A percentile compares a stretch with the other conserved stretches of the same genome.
Evolutionary conservation across 257 asterid species (phyloP).

Genomic region (Solanum medicagineum): DNA sequence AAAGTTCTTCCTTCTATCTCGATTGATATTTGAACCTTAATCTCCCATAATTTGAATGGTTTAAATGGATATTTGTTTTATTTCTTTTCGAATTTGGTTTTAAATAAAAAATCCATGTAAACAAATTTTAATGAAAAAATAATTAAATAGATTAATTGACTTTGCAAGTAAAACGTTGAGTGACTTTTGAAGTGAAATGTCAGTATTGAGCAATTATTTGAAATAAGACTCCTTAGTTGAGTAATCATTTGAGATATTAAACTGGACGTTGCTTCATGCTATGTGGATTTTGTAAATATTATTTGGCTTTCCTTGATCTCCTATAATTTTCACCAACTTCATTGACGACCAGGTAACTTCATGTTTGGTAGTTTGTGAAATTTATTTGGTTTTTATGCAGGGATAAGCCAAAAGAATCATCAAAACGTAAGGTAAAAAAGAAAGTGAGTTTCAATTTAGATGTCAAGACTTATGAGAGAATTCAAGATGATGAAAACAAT

Average conservation of each 20-base stretch:
- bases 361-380: neutral
- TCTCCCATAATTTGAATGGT: no score
- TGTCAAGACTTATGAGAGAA: slow-evolving; percentile 54
- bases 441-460: slow-evolving; percentile 67
- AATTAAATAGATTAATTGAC: no score
- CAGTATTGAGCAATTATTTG: no score
- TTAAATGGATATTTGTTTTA: no score
- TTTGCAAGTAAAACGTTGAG: no score
- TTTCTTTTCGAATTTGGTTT: no score
- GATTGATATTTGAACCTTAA: neutral
- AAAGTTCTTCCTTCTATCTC: neutral
- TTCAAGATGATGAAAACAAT: slow-evolving; percentile 24
- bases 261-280: neutral
- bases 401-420: slow-evolving; percentile 31
- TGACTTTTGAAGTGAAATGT: no score
- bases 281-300: neutral
- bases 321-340: neutral
- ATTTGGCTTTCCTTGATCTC: neutral
- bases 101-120: no score
- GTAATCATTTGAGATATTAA: no score
- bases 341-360: neutral
- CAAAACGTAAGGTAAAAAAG: slow-evolving; percentile 34
- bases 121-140: no score
- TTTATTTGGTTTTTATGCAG: slow-evolving; percentile 9
- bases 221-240: no score